Percentiles rank a stretch among this genome's conserved stretches.
These are phyloP conservation scores for Petunia axillaris DNA, from an alignment of 257 asterid species.

Conservation along the genomic window DNA sequence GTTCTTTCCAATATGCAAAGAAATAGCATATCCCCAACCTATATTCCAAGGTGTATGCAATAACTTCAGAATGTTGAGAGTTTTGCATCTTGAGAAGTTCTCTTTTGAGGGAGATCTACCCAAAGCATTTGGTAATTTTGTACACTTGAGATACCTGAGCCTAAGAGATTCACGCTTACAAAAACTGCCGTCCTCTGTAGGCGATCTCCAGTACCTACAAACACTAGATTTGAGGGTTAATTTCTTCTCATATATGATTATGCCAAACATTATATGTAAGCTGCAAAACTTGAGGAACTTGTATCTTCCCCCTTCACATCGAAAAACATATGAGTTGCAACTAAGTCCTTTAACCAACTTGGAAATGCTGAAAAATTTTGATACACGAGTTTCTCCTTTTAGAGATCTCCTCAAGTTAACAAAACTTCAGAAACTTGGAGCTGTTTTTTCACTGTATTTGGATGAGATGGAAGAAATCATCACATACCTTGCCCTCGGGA, in stretches of 20 bases:
- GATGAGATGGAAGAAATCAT: constrained; percentile 43
- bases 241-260: constrained; percentile 41
- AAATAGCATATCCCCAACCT: constrained; percentile 36
- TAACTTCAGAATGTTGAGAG: constrained; percentile 43
- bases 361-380: constrained; percentile 53
- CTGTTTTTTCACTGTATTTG: constrained; percentile 39
- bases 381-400: constrained; percentile 48
- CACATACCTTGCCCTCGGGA: constrained; percentile 28
- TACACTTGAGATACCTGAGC: constrained; percentile 56
- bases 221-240: constrained; percentile 51
- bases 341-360: constrained; percentile 41
- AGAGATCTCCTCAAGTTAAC: constrained; percentile 48
- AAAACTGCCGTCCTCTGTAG: constrained; percentile 49
- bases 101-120: constrained; percentile 45
- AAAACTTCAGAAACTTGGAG: constrained; percentile 50
- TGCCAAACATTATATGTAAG: constrained; percentile 54
- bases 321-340: constrained; percentile 38
- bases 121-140: constrained; percentile 43
- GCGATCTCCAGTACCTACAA: constrained; percentile 46
- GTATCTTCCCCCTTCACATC: constrained; percentile 60
- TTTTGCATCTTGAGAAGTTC: constrained; percentile 58
- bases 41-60: constrained; percentile 45
- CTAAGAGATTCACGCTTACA: constrained; percentile 42
- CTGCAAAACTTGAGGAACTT: constrained; percentile 48
- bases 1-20: constrained; percentile 50